Percentiles rank a stretch among this genome's conserved stretches.
phyloP scores from a whole-genome alignment of 176 grass and related monocot species.

The Aegilops speltoides region DNA sequence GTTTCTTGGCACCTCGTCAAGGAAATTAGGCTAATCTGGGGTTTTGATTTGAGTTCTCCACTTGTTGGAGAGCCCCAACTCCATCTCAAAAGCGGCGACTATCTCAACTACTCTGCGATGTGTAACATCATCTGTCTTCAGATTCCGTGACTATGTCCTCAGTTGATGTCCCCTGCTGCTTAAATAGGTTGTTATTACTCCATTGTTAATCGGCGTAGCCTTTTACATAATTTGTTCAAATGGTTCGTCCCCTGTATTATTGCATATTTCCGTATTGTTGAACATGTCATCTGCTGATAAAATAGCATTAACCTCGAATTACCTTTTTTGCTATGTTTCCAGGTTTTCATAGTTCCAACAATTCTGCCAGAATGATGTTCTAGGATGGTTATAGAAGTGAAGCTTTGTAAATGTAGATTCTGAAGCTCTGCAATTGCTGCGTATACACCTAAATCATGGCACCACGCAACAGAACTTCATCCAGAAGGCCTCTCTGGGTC shows the following conservation, averaged over 20 bases:
- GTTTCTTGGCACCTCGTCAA: background rate
- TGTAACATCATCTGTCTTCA: background rate
- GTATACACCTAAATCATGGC: conserved; percentile 46
- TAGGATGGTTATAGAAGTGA: conserved; percentile 27
- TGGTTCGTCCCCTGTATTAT: background rate
- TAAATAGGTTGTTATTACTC: background rate
- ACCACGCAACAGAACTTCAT: conserved; percentile 56
- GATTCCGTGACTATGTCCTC: background rate
- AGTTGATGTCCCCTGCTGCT: background rate
- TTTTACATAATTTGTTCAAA: background rate
- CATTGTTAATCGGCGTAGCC: background rate
- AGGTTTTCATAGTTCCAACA: conserved; percentile 13
- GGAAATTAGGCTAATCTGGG: background rate
- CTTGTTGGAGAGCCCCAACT: background rate
- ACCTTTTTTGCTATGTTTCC: background rate
- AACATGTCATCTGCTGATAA: background rate
- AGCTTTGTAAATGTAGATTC: conserved; percentile 56
- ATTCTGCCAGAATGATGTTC: conserved; percentile 24
- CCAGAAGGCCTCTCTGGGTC: conserved; percentile 81
- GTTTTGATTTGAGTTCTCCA: background rate
- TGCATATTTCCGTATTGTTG: background rate
- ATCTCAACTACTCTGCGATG: background rate
- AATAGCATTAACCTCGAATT: background rate
- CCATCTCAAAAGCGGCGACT: background rate
- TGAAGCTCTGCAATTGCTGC: conserved; percentile 21